phyloP scores from a whole-genome alignment of 768 basidiomycete species.

The Naganishia friedmannii region DNA sequence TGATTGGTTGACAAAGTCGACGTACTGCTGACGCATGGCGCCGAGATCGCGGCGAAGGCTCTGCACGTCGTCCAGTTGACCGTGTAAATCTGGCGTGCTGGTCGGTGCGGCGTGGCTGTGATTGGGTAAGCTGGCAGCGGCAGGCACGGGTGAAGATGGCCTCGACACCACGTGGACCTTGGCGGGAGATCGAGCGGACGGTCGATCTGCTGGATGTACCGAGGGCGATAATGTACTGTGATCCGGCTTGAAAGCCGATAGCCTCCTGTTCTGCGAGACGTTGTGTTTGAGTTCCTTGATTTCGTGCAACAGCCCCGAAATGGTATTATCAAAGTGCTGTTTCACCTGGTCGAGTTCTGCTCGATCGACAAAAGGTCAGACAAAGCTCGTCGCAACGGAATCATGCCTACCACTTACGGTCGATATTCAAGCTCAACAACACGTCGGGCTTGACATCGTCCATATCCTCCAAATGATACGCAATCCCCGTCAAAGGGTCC shows the following conservation, averaged over 20 bases:
- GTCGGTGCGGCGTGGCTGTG: neutral
- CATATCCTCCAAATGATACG: slow-evolving; percentile 92
- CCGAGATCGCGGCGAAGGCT: slow-evolving; percentile 89
- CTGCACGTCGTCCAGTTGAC: slow-evolving; percentile 92
- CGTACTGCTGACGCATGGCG: slow-evolving; percentile 89
- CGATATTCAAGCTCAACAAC: slow-evolving; percentile 86
- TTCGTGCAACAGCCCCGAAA: slow-evolving; percentile 76
- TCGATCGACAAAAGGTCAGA: neutral
- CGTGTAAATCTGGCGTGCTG: slow-evolving; percentile 61
- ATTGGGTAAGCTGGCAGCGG: neutral
- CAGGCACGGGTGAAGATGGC: slow-evolving; percentile 17
- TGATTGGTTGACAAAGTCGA: slow-evolving; percentile 86
- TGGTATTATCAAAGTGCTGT: slow-evolving; percentile 92
- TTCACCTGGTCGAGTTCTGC: slow-evolving; percentile 96
- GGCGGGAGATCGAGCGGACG: slow-evolving; percentile 4
- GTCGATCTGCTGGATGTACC: slow-evolving; percentile 21
- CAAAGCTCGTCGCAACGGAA: neutral
- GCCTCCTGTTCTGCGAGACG: slow-evolving; percentile 60
- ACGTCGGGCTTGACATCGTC: slow-evolving; percentile 87
- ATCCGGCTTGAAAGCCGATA: slow-evolving; percentile 51
- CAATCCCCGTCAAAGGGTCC: slow-evolving; percentile 84
- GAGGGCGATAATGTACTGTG: slow-evolving; percentile 27
- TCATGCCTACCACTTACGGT: slow-evolving; percentile 67
- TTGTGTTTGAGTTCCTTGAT: slow-evolving; percentile 78
- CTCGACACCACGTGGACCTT: neutral